phyloP scores from a whole-genome alignment of 1,139 yeast species.

The Wickerhamomyces sp. region DNA sequence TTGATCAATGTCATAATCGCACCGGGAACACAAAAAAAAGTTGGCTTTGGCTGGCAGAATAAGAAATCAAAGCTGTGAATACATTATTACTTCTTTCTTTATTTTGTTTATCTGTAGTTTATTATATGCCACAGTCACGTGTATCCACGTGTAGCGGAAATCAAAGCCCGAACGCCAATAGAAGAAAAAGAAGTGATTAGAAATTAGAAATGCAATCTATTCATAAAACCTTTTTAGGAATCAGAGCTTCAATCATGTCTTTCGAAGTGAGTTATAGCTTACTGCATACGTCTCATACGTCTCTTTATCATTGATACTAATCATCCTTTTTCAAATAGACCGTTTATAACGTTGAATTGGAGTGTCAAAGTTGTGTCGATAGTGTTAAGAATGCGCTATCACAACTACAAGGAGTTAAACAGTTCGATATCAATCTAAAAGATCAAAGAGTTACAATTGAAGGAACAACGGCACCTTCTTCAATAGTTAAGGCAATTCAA shows the following conservation, averaged over 20 bases:
- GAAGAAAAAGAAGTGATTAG: too few relatives aligned
- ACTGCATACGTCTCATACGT: background rate
- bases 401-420: constrained; percentile 40
- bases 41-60: constrained; percentile 63
- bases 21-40: constrained; percentile 46
- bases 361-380: constrained; percentile 66
- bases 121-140: too few relatives aligned
- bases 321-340: constrained; percentile 37
- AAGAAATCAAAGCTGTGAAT: constrained; percentile 27
- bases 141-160: too few relatives aligned
- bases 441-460: constrained; percentile 56
- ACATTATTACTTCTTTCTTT: too few relatives aligned
- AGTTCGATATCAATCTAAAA: constrained; percentile 46
- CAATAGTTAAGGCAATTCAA: constrained; percentile 60
- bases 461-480: constrained; percentile 68
- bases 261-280: constrained; percentile 10
- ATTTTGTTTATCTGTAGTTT: too few relatives aligned
- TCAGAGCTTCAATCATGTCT: constrained; percentile 10
- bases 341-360: constrained; percentile 75
- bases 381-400: constrained; percentile 51
- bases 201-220: too few relatives aligned
- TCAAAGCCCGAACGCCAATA: too few relatives aligned
- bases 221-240: background rate
- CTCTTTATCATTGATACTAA: constrained; percentile 4
- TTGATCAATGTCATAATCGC: constrained; percentile 55